Conservation (phyloP, 164 flowering plant genomes). For the Tinospora cordifolia region DNA sequence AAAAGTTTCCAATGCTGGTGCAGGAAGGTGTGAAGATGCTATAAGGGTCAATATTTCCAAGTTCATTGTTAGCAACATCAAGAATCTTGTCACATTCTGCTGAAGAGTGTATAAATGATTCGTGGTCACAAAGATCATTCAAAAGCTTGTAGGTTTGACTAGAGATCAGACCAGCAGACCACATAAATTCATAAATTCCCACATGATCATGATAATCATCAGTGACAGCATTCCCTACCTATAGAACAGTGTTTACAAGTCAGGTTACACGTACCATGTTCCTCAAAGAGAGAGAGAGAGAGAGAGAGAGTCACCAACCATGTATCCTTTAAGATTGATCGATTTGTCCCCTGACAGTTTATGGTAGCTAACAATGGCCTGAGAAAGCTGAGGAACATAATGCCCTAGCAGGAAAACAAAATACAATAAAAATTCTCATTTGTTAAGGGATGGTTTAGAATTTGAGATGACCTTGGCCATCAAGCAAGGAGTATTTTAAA, state of each 20-base stretch:
- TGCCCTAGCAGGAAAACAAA: too few relatives aligned
- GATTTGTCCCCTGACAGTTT: constrained; percentile 16
- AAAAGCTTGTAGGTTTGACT: constrained; percentile 68
- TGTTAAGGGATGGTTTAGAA: too few relatives aligned
- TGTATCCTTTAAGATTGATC: constrained; percentile 7
- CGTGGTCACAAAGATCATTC: constrained; percentile 46
- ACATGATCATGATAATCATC: constrained; percentile 74
- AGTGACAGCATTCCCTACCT: constrained; percentile 91
- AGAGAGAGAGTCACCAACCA: background rate
- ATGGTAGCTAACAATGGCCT: constrained; percentile 63
- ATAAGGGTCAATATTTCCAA: constrained; percentile 78
- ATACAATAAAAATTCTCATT: too few relatives aligned
- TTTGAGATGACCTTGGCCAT: too few relatives aligned
- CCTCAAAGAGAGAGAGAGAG: too few relatives aligned
- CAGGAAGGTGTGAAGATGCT: constrained; percentile 30
- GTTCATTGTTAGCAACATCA: constrained; percentile 52
- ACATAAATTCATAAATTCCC: constrained; percentile 76
- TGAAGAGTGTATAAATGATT: constrained; percentile 61
- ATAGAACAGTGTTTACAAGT: constrained; percentile 32
- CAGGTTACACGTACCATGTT: too few relatives aligned
- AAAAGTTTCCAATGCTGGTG: constrained; percentile 27
- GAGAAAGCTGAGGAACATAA: constrained; percentile 92
- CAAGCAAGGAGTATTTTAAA: too few relatives aligned
- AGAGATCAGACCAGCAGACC: constrained; percentile 88
- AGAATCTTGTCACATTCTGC: constrained; percentile 40